Conservation (phyloP, 768 basidiomycete species). For the Leccinum disarticulatum region DNA sequence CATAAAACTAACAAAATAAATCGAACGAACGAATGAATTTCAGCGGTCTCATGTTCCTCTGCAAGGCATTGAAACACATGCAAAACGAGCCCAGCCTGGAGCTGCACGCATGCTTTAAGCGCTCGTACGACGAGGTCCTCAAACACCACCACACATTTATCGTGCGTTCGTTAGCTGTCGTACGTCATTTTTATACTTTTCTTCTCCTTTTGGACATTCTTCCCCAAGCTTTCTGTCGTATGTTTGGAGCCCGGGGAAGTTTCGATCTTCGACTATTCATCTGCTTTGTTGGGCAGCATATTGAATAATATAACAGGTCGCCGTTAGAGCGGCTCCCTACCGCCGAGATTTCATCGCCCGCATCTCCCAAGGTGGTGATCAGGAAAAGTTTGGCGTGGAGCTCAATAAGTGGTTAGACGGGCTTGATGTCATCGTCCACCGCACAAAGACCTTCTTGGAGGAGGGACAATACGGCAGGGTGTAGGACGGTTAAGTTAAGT, state of each 20-base stretch:
- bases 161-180: slow-evolving; percentile 49
- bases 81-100: slow-evolving; percentile 53
- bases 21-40: neutral
- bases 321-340: slow-evolving; percentile 60
- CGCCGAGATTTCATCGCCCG: slow-evolving; percentile 63
- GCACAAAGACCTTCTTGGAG: slow-evolving; percentile 54
- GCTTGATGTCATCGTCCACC: slow-evolving; percentile 54
- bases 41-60: slow-evolving; percentile 70
- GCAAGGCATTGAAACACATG: slow-evolving; percentile 64
- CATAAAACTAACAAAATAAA: neutral
- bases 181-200: slow-evolving; percentile 21
- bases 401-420: slow-evolving; percentile 62
- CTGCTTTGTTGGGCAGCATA: neutral
- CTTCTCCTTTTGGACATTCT: neutral
- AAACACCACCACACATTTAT: slow-evolving; percentile 66
- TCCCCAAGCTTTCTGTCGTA: neutral
- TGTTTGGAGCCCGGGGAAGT: slow-evolving; percentile 1
- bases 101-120: slow-evolving; percentile 66
- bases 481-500: slow-evolving; percentile 24
- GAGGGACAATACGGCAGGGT: slow-evolving; percentile 59
- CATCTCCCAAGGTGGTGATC: slow-evolving; percentile 62
- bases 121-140: slow-evolving; percentile 68
- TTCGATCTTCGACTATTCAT: neutral
- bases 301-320: slow-evolving; percentile 40
- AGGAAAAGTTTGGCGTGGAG: slow-evolving; percentile 57